phyloP scores from a whole-genome alignment of 768 basidiomycete species.

The Termitomyces sp. region DNA sequence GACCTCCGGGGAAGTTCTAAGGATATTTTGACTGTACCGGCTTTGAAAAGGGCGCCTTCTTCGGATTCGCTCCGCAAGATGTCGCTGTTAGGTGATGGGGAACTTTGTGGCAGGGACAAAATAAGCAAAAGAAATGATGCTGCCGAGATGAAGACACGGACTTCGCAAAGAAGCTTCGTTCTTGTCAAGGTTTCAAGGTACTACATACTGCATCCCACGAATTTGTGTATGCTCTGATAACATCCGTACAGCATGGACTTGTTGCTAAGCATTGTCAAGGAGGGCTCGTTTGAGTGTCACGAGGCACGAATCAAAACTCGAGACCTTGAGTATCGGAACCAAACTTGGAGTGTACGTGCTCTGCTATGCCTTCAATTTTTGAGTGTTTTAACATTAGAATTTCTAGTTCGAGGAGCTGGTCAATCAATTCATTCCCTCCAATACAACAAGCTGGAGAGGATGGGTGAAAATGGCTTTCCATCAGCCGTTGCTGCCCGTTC shows the following conservation, averaged over 20 bases:
- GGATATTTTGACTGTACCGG: constrained; percentile 19
- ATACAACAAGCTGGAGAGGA: constrained; percentile 73
- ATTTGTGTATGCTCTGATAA: not conserved
- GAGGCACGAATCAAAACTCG: constrained; percentile 80
- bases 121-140: constrained; percentile 46
- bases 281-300: constrained; percentile 80
- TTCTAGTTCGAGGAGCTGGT: constrained; percentile 74
- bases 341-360: constrained; percentile 72
- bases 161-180: constrained; percentile 81
- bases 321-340: constrained; percentile 76
- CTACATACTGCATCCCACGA: constrained; percentile 1
- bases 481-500: constrained; percentile 72
- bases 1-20: constrained; percentile 49
- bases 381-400: constrained; percentile 6
- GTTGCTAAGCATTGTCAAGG: constrained; percentile 74
- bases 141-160: constrained; percentile 78
- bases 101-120: constrained; percentile 12
- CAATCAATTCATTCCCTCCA: constrained; percentile 75
- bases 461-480: constrained; percentile 85
- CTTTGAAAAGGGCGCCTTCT: constrained; percentile 36
- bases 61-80: constrained; percentile 30
- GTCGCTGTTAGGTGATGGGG: constrained; percentile 10
- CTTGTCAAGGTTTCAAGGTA: constrained; percentile 73
- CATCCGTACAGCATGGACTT: constrained; percentile 52
- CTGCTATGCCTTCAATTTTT: not conserved